These are phyloP conservation scores for Amauroascus niger DNA, from an alignment of 2,329 filamentous ascomycete genomes.

Conservation along the genomic window DNA sequence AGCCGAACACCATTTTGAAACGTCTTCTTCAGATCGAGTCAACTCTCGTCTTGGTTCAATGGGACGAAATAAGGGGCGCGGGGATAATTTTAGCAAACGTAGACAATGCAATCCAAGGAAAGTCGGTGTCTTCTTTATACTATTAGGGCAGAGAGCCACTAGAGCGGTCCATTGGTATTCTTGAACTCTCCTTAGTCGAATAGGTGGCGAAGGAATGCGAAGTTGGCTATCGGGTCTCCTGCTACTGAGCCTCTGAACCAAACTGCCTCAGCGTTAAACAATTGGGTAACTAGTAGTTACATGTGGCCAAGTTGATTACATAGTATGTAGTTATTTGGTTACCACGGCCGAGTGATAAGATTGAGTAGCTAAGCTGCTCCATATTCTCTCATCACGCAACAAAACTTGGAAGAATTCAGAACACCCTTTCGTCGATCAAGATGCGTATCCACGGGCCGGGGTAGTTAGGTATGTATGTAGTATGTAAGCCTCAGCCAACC, in stretches of 20 bases:
- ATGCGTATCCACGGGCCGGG: too few species aligned
- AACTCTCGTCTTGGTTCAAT: background rate
- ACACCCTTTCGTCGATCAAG: too few species aligned
- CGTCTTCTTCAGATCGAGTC: background rate
- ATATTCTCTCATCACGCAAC: too few species aligned
- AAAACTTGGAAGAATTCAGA: too few species aligned
- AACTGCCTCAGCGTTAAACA: too few species aligned
- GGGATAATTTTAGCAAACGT: background rate
- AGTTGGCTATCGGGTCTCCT: background rate
- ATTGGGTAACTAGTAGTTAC: background rate
- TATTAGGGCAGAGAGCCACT: background rate
- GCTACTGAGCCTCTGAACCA: too few species aligned
- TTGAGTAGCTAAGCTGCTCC: background rate
- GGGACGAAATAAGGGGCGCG: background rate
- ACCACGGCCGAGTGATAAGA: background rate
- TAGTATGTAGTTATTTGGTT: too few species aligned
- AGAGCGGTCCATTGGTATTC: background rate
- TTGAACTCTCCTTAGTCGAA: background rate
- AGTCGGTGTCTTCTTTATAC: background rate
- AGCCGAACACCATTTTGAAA: slow-evolving; percentile 8
- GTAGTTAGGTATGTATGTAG: too few species aligned
- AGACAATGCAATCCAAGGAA: background rate
- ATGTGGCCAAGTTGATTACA: background rate
- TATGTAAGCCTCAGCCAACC: too few species aligned
- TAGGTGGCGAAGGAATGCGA: background rate